These are phyloP conservation scores for Nicotiana tabacum DNA, from an alignment of 257 asterid species.

Conservation along the genomic window DNA sequence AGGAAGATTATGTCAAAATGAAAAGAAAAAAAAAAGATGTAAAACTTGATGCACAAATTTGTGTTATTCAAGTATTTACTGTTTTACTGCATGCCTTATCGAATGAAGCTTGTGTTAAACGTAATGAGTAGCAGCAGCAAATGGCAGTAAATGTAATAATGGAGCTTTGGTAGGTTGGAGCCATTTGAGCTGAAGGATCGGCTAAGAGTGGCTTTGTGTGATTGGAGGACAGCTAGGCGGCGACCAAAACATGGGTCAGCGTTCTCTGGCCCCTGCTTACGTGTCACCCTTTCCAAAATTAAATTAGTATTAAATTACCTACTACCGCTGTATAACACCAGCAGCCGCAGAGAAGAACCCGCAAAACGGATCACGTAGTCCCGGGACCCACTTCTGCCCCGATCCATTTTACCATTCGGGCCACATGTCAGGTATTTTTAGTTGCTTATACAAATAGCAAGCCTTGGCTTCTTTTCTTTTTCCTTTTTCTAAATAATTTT, in stretches of 20 bases:
- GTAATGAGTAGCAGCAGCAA: neutral
- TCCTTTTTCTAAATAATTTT: neutral
- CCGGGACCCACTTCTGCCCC: conserved; percentile 23
- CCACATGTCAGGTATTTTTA: no score
- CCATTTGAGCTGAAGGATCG: neutral
- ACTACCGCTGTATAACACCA: conserved; percentile 6
- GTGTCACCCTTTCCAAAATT: conserved; percentile 18
- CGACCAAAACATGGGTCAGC: conserved; percentile 46
- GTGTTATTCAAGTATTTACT: no score
- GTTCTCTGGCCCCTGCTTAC: conserved; percentile 22
- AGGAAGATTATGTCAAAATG: no score
- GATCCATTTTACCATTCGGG: neutral
- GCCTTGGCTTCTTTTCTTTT: neutral
- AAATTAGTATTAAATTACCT: neutral
- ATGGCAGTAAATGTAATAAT: neutral
- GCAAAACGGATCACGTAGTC: conserved; percentile 23
- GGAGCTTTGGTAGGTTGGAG: neutral
- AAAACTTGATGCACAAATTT: no score
- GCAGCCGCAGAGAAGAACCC: conserved; percentile 5
- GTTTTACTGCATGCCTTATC: neutral
- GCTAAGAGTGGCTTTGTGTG: neutral
- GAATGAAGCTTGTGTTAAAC: neutral
- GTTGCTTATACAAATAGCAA: neutral
- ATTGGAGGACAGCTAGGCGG: conserved; percentile 23
- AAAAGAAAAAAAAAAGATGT: no score